Evolutionary conservation across 192 early-diverging fungal species (phyloP), one percentile per base, ranked within the genome.

Genomic region (Coemansia sp.): DNA sequence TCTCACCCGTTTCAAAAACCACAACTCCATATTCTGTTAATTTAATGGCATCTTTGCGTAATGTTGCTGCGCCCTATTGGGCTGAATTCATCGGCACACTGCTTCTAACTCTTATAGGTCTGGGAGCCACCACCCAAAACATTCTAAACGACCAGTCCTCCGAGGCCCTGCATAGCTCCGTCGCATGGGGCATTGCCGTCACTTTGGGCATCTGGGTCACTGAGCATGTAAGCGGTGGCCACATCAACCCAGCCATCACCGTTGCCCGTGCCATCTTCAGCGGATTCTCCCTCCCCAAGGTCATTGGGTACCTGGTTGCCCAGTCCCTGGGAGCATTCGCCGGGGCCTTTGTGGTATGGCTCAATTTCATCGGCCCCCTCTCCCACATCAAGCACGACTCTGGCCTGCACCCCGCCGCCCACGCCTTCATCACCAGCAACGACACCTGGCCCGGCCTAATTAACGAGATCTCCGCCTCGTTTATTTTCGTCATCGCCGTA

Each of bases 391-490:
- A 69, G 52, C 74, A 59, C 50, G 63, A 60, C 26, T 16, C 36
- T 11, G 61, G 66, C 8, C 12, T 63, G 51, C 42, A 69, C 18
- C 62, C 63, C 0, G 73, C 80, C 0, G 44, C 68, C 0, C 44
- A 35, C 8, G 70, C 75, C 2, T 82, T 78, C 26, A 63, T 64
- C 16, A 72, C 67, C 0, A 28, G 51, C 18, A 65, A 60, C 20
- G 56, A 42, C 20, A 50, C 60, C 0, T 62, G 68, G 44, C 16
- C 42, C 9, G 71, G 71, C 0, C 8, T 78, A 15, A 26, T 78
- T 14, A 58, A 50, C 9, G 88, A 91, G 65, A 46, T 82, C 14
- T 46, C 85, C 18, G 87, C 80, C 1, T 78, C 86, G 6, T 76
- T 80, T 21, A 53, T 91, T 11, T 65, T 90, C 33, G 50, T 87